These are phyloP conservation scores for Artomyces pyxidatus DNA, from an alignment of 768 basidiomycete genomes.

Conservation along the genomic window DNA sequence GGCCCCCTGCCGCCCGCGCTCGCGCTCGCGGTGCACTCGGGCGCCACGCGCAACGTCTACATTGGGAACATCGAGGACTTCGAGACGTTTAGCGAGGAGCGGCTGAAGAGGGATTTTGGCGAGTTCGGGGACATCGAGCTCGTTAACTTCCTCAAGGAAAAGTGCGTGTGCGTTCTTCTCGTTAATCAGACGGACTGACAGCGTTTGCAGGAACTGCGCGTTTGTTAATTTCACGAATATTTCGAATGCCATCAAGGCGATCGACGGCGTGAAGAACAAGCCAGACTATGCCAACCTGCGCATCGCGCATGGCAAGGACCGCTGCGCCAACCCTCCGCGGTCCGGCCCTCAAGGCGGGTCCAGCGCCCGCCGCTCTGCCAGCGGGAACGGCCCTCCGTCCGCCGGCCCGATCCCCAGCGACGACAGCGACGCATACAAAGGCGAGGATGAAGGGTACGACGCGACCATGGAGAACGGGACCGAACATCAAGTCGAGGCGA, in stretches of 20 bases:
- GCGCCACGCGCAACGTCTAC: conserved; percentile 95
- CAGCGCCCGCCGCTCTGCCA: conserved; percentile 39
- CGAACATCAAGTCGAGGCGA: background rate
- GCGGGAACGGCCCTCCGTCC: conserved; percentile 27
- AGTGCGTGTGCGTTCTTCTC: conserved; percentile 40
- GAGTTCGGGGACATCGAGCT: conserved; percentile 97
- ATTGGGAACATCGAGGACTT: conserved; percentile 95
- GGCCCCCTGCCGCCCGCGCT: conserved; percentile 79
- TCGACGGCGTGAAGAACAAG: conserved; percentile 88
- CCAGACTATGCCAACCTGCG: conserved; percentile 85
- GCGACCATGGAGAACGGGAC: background rate
- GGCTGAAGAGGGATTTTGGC: conserved; percentile 86
- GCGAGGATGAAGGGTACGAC: background rate
- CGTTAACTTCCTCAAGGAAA: conserved; percentile 91
- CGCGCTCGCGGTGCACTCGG: conserved; percentile 83
- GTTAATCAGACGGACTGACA: background rate
- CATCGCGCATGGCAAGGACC: conserved; percentile 92
- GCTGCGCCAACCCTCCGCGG: conserved; percentile 88
- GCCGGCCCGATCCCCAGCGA: conserved; percentile 2
- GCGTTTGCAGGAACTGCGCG: conserved; percentile 69
- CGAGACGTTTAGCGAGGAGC: conserved; percentile 84
- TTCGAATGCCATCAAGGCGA: conserved; percentile 95
- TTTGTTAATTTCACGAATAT: conserved; percentile 96
- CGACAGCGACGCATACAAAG: background rate
- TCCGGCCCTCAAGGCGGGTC: conserved; percentile 69